These are phyloP conservation scores for Penicillium brevicompactum DNA, from an alignment of 2,329 filamentous ascomycete species.

Conservation along the genomic window DNA sequence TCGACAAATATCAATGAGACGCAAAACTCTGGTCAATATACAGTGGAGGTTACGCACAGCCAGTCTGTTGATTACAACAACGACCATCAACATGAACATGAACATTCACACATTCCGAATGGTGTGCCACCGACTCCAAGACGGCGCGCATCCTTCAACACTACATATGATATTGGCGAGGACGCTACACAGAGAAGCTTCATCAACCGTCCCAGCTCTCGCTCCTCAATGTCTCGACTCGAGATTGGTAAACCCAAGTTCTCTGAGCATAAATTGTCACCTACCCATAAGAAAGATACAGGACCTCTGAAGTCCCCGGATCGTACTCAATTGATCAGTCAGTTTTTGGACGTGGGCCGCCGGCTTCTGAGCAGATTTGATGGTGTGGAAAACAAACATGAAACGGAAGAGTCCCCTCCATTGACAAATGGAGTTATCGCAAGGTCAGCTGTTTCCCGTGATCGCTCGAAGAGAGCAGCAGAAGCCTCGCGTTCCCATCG, in stretches of 20 bases:
- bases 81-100: background rate
- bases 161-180: slow-evolving; percentile 53
- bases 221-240: slow-evolving; percentile 47
- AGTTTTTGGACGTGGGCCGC: slow-evolving; percentile 43
- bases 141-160: slow-evolving; percentile 59
- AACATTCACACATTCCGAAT: slow-evolving; percentile 27
- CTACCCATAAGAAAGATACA: slow-evolving; percentile 13
- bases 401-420: slow-evolving; percentile 10
- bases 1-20: slow-evolving; percentile 39
- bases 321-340: slow-evolving; percentile 40
- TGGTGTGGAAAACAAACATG: slow-evolving; percentile 22
- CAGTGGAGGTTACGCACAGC: slow-evolving; percentile 26
- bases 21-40: slow-evolving; percentile 30
- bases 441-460: slow-evolving; percentile 31
- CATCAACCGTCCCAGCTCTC: slow-evolving; percentile 43
- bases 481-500: slow-evolving; percentile 20
- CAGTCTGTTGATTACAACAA: slow-evolving; percentile 18
- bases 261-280: slow-evolving; percentile 22
- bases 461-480: slow-evolving; percentile 32
- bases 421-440: slow-evolving; percentile 30
- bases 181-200: slow-evolving; percentile 52
- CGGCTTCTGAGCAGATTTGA: slow-evolving; percentile 38
- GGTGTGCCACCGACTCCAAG: slow-evolving; percentile 33
- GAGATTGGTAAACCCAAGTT: slow-evolving; percentile 42
- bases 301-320: slow-evolving; percentile 29